Conservation (phyloP, 2,329 filamentous ascomycete species). For the Fusarium sp. region DNA sequence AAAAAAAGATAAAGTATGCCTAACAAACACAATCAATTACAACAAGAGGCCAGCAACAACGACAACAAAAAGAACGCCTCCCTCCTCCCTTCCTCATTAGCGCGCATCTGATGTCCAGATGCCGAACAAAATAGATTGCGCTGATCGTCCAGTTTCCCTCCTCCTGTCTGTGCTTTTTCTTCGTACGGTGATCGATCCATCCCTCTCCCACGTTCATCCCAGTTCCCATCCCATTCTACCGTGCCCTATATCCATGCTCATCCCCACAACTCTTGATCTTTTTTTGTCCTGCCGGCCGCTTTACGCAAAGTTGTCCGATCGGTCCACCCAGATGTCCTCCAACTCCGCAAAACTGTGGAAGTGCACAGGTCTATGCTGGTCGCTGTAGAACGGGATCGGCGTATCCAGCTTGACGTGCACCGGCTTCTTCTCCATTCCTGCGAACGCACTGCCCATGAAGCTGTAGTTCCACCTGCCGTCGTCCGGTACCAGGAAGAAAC, state of each 20-base stretch:
- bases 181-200: constrained; percentile 10
- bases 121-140: constrained; percentile 19
- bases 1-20: constrained; percentile 18
- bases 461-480: constrained; percentile 95
- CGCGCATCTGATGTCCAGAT: constrained; percentile 6
- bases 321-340: constrained; percentile 96
- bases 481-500: constrained; percentile 96
- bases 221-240: constrained; percentile 11
- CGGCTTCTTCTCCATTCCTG: constrained; percentile 88
- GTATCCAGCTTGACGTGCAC: constrained; percentile 95
- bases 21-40: constrained; percentile 32
- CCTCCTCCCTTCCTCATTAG: constrained; percentile 32
- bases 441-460: constrained; percentile 94
- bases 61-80: constrained; percentile 38
- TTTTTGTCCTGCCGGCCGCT: constrained; percentile 7
- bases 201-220: constrained; percentile 20
- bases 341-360: constrained; percentile 98
- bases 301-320: constrained; percentile 92
- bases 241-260: not conserved
- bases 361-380: constrained; percentile 90
- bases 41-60: constrained; percentile 20
- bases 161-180: constrained; percentile 31
- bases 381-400: constrained; percentile 89
- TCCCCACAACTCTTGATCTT: constrained; percentile 2
- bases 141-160: constrained; percentile 16